Conservation (phyloP, 2,329 filamentous ascomycete species). For the Sporothrix mexicana region DNA sequence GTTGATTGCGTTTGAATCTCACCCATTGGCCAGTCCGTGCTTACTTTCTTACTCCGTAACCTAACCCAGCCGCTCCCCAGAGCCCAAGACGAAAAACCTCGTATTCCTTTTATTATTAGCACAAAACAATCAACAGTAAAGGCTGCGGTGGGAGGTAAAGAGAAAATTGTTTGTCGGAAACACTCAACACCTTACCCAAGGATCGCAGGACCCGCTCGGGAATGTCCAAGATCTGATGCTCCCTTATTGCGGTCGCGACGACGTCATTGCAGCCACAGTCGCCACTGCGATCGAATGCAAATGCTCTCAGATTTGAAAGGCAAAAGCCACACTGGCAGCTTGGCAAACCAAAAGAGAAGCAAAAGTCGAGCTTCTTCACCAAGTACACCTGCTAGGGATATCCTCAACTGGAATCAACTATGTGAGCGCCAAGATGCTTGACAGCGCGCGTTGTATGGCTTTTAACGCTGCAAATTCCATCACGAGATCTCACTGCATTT, state of each 20-base stretch:
- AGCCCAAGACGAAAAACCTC: slow-evolving; percentile 2
- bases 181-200: slow-evolving; percentile 16
- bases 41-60: too few species aligned
- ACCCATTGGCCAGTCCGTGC: background rate
- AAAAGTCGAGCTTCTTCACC: too few species aligned
- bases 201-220: background rate
- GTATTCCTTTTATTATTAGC: slow-evolving; percentile 14
- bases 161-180: background rate
- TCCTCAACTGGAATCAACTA: slow-evolving; percentile 8
- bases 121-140: background rate
- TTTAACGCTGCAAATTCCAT: background rate
- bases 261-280: background rate
- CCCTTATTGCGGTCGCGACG: slow-evolving; percentile 8
- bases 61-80: slow-evolving; percentile 11
- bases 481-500: background rate
- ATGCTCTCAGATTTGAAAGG: background rate
- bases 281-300: background rate
- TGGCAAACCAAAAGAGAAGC: background rate
- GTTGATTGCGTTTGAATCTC: background rate
- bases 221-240: background rate
- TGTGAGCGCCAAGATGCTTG: slow-evolving; percentile 12
- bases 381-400: too few species aligned
- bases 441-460: background rate
- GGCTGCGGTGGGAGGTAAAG: background rate
- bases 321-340: background rate